Conservation (phyloP, 306 rosid species). For the Cucurbita argyrosperma region DNA sequence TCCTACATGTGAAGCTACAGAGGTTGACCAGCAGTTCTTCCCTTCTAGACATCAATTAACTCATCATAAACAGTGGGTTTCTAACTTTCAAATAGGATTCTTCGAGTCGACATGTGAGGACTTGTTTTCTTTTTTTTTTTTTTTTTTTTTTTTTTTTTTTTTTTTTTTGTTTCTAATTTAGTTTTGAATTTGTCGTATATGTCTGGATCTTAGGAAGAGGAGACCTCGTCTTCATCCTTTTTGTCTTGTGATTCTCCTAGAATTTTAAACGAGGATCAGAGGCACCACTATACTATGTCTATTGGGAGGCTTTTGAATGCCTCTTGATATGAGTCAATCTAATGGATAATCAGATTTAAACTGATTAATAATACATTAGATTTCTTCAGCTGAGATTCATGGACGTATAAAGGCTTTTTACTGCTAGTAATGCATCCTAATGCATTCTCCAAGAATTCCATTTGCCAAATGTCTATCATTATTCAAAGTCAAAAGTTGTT, state of each 20-base stretch:
- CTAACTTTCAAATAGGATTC: not conserved
- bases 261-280: not conserved
- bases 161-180: not conserved
- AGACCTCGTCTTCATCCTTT: not conserved
- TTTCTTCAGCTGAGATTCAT: not conserved
- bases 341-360: not conserved
- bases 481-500: not conserved
- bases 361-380: not conserved
- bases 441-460: not conserved
- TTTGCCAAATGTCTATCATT: not conserved
- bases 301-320: not conserved
- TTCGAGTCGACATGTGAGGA: not conserved
- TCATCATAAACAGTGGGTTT: not conserved
- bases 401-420: not conserved
- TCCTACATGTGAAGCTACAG: slow-evolving; percentile 4
- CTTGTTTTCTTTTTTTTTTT: not conserved
- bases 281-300: not conserved
- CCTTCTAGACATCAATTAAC: not conserved
- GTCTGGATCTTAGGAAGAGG: not conserved
- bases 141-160: too few relatives aligned
- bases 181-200: not conserved
- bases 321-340: not conserved
- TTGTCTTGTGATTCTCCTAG: not conserved
- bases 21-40: not conserved
- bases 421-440: not conserved